phyloP scores from a whole-genome alignment of 768 basidiomycete genomes.

The Panaeolus cyanescens region DNA sequence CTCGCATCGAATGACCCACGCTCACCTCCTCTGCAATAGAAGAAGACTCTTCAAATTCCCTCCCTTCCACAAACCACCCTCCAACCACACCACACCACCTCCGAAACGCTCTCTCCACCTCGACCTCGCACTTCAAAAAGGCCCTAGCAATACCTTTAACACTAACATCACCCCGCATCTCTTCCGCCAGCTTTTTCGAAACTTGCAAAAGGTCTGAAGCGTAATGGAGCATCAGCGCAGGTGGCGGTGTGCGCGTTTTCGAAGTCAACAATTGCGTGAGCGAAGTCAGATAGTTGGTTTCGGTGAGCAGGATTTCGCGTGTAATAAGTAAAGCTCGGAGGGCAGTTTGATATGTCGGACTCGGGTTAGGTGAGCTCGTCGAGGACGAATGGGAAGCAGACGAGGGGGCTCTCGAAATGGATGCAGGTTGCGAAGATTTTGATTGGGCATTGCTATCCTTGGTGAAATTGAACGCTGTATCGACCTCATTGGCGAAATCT shows the following conservation, averaged over 20 bases:
- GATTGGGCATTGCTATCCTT: neutral
- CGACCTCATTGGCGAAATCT: neutral
- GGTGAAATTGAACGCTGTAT: neutral
- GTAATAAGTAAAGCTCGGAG: conserved; percentile 39
- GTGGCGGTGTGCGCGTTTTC: conserved; percentile 44
- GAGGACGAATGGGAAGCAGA: neutral
- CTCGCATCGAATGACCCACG: conserved; percentile 1
- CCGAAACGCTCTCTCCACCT: conserved; percentile 57
- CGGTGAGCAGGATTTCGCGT: conserved; percentile 45
- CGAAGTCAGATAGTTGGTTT: conserved; percentile 40
- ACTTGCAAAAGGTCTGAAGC: conserved; percentile 48
- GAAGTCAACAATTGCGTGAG: conserved; percentile 30
- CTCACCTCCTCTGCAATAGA: conserved; percentile 3
- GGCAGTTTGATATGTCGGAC: conserved; percentile 22
- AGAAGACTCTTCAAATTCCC: neutral
- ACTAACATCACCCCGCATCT: conserved; percentile 57
- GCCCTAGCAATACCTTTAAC: conserved; percentile 63
- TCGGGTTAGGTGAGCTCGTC: neutral
- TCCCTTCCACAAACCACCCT: conserved; percentile 36
- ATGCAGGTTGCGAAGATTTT: neutral
- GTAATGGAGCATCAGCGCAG: conserved; percentile 54
- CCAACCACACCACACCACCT: conserved; percentile 63
- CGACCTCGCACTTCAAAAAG: conserved; percentile 54
- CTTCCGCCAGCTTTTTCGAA: conserved; percentile 47
- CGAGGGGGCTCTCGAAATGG: neutral